Evolutionary conservation across 495 filamentous ascomycete genomes (phyloP).

Genomic region (Massariosphaeria phaeospora): DNA sequence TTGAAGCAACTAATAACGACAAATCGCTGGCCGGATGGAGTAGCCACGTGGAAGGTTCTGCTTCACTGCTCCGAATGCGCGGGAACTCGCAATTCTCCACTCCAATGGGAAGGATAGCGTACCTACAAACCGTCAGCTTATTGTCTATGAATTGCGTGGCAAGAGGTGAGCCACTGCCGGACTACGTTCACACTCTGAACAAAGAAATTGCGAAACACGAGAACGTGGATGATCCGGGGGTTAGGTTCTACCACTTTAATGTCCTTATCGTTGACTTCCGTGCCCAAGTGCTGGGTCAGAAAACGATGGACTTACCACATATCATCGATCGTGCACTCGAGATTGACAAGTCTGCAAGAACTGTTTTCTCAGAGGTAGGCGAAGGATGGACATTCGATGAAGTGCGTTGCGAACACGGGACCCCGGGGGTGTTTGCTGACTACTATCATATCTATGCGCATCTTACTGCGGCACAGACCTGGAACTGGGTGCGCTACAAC

Average conservation of each 20-base stretch:
- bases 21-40: slow-evolving; percentile 44
- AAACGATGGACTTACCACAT: slow-evolving; percentile 4
- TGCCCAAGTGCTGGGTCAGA: slow-evolving; percentile 1
- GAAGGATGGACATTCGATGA: slow-evolving; percentile 8
- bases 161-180: slow-evolving; percentile 1
- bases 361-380: background rate
- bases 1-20: slow-evolving; percentile 30
- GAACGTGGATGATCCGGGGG: background rate
- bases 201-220: slow-evolving; percentile 5
- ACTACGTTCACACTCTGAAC: slow-evolving; percentile 15
- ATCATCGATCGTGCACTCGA: slow-evolving; percentile 18
- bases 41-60: slow-evolving; percentile 57
- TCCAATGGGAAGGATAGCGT: slow-evolving; percentile 52
- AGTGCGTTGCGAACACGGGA: background rate
- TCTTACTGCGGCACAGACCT: slow-evolving; percentile 10
- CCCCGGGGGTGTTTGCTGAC: slow-evolving; percentile 7
- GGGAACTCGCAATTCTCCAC: slow-evolving; percentile 54
- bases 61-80: slow-evolving; percentile 53
- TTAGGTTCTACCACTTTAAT: slow-evolving; percentile 17
- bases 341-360: slow-evolving; percentile 1
- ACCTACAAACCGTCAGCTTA: slow-evolving; percentile 42
- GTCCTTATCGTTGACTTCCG: slow-evolving; percentile 12
- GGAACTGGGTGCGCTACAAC: slow-evolving; percentile 28
- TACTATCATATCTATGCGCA: slow-evolving; percentile 21
- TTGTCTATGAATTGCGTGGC: slow-evolving; percentile 18